These are phyloP conservation scores for Neolecta irregularis DNA, from an alignment of 1,139 yeast genomes.

Conservation along the genomic window DNA sequence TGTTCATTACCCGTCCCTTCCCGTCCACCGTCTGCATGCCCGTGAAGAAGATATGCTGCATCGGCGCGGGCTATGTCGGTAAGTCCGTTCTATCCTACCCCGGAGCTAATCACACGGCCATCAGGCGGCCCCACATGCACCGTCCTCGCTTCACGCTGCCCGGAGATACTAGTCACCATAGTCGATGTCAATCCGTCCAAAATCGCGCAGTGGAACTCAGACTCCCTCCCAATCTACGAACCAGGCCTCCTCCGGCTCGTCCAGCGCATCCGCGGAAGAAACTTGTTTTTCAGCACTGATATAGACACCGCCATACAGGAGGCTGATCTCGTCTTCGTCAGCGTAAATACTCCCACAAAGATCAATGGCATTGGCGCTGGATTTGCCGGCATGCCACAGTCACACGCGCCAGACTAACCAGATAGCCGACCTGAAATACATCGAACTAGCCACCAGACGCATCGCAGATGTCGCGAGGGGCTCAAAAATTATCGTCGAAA, in stretches of 20 bases:
- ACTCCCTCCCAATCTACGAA: conserved; percentile 21
- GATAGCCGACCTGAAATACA: conserved; percentile 15
- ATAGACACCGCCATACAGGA: conserved; percentile 20
- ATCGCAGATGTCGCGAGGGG: conserved; percentile 20
- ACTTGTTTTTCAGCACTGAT: conserved; percentile 21
- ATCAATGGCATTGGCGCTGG: conserved; percentile 21
- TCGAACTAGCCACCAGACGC: conserved; percentile 21
- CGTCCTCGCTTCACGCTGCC: no score
- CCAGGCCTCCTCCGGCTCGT: conserved; percentile 22
- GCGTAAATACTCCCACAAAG: conserved; percentile 23
- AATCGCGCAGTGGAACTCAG: conserved; percentile 22
- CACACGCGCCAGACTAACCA: conserved; percentile 17
- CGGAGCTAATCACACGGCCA: conserved; percentile 1
- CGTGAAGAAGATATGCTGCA: conserved; percentile 19
- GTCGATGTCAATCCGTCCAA: conserved; percentile 21
- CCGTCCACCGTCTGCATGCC: conserved; percentile 15
- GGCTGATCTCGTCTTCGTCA: conserved; percentile 22
- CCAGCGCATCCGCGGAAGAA: conserved; percentile 19
- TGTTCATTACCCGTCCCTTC: no score
- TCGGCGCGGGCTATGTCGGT: conserved; percentile 22
- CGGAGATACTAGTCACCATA: conserved; percentile 20
- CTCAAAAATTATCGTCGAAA: conserved; percentile 21
- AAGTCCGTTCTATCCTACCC: no score
- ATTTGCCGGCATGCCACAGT: no score
- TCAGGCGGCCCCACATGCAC: conserved; percentile 3